Evolutionary conservation across 495 filamentous ascomycete species (phyloP).

Genomic region (Pseudomonodictys pantanalensis): DNA sequence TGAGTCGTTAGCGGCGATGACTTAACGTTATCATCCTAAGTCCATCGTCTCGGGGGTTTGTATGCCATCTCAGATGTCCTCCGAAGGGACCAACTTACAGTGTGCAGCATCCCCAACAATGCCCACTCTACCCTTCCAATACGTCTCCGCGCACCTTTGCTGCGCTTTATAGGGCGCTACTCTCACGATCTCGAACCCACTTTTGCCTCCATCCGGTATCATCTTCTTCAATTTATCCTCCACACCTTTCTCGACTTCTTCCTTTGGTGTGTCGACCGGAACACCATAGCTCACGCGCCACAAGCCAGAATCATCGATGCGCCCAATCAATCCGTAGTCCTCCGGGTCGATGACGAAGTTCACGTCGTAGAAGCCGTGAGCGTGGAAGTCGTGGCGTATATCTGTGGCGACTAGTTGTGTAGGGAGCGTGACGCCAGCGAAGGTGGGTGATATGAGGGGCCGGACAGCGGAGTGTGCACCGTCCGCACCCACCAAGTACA

Average conservation of each 20-base stretch:
- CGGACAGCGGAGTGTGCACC: constrained; percentile 6
- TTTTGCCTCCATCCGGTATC: constrained; percentile 13
- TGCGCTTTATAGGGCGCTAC: constrained; percentile 24
- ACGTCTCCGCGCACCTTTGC: constrained; percentile 15
- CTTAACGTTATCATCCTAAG: neutral
- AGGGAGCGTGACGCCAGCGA: constrained; percentile 11
- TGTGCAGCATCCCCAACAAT: constrained; percentile 23
- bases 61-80: no score
- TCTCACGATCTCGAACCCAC: constrained; percentile 9
- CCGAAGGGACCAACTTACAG: constrained; percentile 5
- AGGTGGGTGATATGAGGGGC: neutral
- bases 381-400: constrained; percentile 10
- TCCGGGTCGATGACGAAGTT: constrained; percentile 17
- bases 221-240: constrained; percentile 8
- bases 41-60: no score
- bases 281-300: constrained; percentile 24
- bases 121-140: constrained; percentile 19
- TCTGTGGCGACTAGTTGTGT: constrained; percentile 20
- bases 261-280: neutral
- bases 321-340: constrained; percentile 16
- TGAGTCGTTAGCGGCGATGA: constrained; percentile 8
- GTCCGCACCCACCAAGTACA: constrained; percentile 20
- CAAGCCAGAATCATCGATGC: constrained; percentile 13
- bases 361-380: constrained; percentile 12
- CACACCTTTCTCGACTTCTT: constrained; percentile 2